Conservation (phyloP, 768 basidiomycete species). For the Boletus eberwhitei region DNA sequence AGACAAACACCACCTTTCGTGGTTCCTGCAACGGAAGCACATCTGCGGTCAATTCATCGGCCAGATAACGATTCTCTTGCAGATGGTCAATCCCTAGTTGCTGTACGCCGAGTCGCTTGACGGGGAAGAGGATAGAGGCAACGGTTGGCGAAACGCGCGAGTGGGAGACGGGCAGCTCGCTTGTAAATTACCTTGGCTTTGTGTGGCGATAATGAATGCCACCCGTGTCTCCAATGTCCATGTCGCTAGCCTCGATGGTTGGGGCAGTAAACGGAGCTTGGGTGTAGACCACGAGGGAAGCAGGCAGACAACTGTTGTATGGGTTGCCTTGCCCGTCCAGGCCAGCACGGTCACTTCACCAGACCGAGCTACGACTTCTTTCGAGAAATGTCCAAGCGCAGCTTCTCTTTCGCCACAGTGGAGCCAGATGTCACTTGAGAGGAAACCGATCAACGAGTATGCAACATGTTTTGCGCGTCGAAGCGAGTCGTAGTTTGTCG, state of each 20-base stretch:
- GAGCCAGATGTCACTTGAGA: neutral
- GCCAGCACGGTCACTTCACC: neutral
- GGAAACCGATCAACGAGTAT: neutral
- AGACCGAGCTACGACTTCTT: neutral
- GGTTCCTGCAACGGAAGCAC: neutral
- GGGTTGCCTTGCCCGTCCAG: neutral
- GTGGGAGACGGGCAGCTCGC: neutral
- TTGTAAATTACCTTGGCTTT: neutral
- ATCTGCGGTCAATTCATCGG: slow-evolving; percentile 1
- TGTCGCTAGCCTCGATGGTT: neutral
- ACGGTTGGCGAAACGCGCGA: neutral
- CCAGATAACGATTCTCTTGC: neutral
- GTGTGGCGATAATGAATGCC: neutral
- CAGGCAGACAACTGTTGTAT: neutral
- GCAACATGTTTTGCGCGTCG: neutral
- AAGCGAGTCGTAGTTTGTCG: neutral
- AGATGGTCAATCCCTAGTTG: neutral
- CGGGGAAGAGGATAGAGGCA: slow-evolving; percentile 1
- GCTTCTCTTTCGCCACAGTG: neutral
- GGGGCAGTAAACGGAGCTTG: neutral
- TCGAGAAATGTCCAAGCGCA: neutral
- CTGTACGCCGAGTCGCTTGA: neutral
- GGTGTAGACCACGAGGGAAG: neutral
- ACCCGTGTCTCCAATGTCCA: neutral
- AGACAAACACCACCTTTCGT: slow-evolving; percentile 1